Conservation (phyloP, 2,329 filamentous ascomycete species). For the Diplodia intermedia region DNA sequence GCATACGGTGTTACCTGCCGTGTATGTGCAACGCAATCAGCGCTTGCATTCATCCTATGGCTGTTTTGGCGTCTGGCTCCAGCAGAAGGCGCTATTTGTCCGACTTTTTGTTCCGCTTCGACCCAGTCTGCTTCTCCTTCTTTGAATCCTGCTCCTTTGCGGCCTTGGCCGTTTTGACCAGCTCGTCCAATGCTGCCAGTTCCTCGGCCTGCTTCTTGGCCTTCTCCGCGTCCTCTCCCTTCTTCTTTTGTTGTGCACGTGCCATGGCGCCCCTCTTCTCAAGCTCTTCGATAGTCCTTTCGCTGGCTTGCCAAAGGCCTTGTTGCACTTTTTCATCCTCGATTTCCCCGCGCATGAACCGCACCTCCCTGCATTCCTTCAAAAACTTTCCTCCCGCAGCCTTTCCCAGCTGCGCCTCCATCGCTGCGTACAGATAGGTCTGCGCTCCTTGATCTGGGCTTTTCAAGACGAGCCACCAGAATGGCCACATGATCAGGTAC, state of each 20-base stretch:
- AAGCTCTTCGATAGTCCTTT: constrained; percentile 78
- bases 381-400: constrained; percentile 74
- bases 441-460: constrained; percentile 84
- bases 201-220: constrained; percentile 44
- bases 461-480: constrained; percentile 90
- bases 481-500: constrained; percentile 78
- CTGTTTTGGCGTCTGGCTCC: not conserved
- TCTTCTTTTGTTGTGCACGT: constrained; percentile 64
- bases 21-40: not conserved
- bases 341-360: constrained; percentile 75
- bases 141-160: constrained; percentile 29
- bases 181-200: constrained; percentile 33
- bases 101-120: constrained; percentile 35
- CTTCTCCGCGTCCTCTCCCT: constrained; percentile 48
- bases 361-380: constrained; percentile 85
- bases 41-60: not conserved
- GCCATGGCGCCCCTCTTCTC: constrained; percentile 79
- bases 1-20: constrained; percentile 13
- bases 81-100: constrained; percentile 9
- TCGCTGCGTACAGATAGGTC: constrained; percentile 81
- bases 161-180: constrained; percentile 34
- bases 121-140: constrained; percentile 33
- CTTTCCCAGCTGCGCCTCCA: constrained; percentile 76
- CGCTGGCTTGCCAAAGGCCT: constrained; percentile 87
- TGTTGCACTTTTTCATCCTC: constrained; percentile 80